A percentile compares a stretch with the other conserved stretches of the same genome.
Evolutionary conservation across 2,329 filamentous ascomycete genomes (phyloP).

Genomic region (Hymenoscyphus linearis): DNA sequence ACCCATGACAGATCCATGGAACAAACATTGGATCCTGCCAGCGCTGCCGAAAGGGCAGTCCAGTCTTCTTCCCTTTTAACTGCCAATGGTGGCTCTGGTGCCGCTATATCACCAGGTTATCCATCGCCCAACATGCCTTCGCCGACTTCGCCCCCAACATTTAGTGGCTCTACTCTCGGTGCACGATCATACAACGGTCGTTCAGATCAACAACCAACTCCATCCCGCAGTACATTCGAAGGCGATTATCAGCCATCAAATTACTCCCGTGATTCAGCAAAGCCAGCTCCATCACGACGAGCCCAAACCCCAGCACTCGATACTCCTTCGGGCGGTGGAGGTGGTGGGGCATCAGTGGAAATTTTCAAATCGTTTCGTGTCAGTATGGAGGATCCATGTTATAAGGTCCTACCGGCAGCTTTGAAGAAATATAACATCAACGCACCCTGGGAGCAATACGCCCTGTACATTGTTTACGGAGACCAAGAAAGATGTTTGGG

Average conservation of each 20-base stretch:
- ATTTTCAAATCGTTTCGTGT: slow-evolving; percentile 99
- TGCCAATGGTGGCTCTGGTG: slow-evolving; percentile 58
- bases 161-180: slow-evolving; percentile 42
- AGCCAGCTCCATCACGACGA: slow-evolving; percentile 38
- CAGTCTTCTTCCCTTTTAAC: slow-evolving; percentile 62
- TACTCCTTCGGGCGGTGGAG: slow-evolving; percentile 47
- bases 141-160: slow-evolving; percentile 57
- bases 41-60: slow-evolving; percentile 61
- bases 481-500: slow-evolving; percentile 93
- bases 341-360: slow-evolving; percentile 60
- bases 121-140: slow-evolving; percentile 64
- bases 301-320: slow-evolving; percentile 59
- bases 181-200: slow-evolving; percentile 55
- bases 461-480: slow-evolving; percentile 97
- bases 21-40: slow-evolving; percentile 62
- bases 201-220: slow-evolving; percentile 38
- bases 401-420: slow-evolving; percentile 92
- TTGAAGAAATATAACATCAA: slow-evolving; percentile 98
- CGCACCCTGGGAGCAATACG: slow-evolving; percentile 95
- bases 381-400: slow-evolving; percentile 95
- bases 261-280: slow-evolving; percentile 31
- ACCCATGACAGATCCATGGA: slow-evolving; percentile 62
- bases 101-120: slow-evolving; percentile 49
- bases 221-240: slow-evolving; percentile 52
- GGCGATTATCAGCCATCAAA: slow-evolving; percentile 29